Evolutionary conservation across 805 yeast species (phyloP).

Genomic region (Millerozyma acaciae): DNA sequence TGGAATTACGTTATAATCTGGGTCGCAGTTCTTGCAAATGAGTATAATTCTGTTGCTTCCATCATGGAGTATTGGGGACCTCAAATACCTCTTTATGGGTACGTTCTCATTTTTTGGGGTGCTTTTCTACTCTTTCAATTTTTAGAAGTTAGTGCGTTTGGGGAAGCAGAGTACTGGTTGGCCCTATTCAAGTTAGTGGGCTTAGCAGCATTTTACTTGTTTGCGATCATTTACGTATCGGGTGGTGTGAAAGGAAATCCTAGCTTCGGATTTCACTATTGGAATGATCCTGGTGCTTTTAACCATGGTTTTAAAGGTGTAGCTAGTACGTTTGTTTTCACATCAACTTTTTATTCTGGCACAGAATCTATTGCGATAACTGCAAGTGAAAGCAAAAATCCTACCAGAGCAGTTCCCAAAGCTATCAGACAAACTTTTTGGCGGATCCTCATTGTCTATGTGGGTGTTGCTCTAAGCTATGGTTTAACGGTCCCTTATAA

Average conservation of each 20-base stretch:
- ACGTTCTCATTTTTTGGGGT: slow-evolving; percentile 50
- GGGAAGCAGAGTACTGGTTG: slow-evolving; percentile 53
- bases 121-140: slow-evolving; percentile 49
- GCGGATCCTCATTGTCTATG: slow-evolving; percentile 50
- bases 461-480: slow-evolving; percentile 51
- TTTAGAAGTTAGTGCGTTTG: slow-evolving; percentile 51
- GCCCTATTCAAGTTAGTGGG: slow-evolving; percentile 48
- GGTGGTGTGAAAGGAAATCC: slow-evolving; percentile 41
- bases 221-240: slow-evolving; percentile 42
- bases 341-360: slow-evolving; percentile 58
- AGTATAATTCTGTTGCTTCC: slow-evolving; percentile 51
- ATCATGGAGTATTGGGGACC: slow-evolving; percentile 49
- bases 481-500: slow-evolving; percentile 59
- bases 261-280: slow-evolving; percentile 41
- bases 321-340: slow-evolving; percentile 55
- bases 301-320: slow-evolving; percentile 50
- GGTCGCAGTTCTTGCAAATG: slow-evolving; percentile 53
- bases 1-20: slow-evolving; percentile 52
- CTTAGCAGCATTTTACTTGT: slow-evolving; percentile 46
- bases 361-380: slow-evolving; percentile 55
- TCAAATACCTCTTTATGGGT: slow-evolving; percentile 51
- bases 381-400: slow-evolving; percentile 55
- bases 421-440: slow-evolving; percentile 55
- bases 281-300: slow-evolving; percentile 43
- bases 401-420: slow-evolving; percentile 52